Evolutionary conservation across 257 asterid species (phyloP).

Genomic region (Catharanthus roseus): DNA sequence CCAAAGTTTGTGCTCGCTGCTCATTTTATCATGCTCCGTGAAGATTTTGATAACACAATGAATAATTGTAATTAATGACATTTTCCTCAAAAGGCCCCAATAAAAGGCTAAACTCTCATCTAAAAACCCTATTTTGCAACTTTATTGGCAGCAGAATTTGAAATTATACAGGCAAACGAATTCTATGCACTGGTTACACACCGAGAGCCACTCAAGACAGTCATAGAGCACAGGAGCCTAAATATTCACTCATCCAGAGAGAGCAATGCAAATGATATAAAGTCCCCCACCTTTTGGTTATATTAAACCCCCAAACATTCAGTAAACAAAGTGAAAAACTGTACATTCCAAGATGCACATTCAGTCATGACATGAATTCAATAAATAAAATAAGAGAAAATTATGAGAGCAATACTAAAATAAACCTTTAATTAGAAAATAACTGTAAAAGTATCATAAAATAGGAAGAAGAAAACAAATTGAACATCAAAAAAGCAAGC

Average conservation of each 20-base stretch:
- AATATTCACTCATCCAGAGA: neutral
- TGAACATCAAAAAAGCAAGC: too few species aligned
- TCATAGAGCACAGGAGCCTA: neutral
- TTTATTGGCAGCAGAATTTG: neutral
- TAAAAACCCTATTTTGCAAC: neutral
- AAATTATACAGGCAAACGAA: neutral
- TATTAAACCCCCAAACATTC: neutral
- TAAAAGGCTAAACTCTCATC: neutral
- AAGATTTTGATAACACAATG: too few species aligned
- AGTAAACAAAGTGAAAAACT: neutral
- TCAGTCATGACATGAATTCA: neutral
- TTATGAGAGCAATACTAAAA: conserved; percentile 1
- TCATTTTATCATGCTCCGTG: too few species aligned
- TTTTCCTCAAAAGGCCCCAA: neutral
- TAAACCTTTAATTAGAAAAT: too few species aligned
- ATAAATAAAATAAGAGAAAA: neutral
- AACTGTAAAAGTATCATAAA: too few species aligned
- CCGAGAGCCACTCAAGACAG: neutral
- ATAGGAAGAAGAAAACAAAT: too few species aligned
- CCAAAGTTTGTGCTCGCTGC: too few species aligned
- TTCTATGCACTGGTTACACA: neutral
- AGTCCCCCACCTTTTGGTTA: neutral
- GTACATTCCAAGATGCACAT: neutral
- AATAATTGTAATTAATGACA: too few species aligned
- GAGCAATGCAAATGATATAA: neutral